Evolutionary conservation across 441 rosid genomes (phyloP), one percentile per base, ranked within the genome.

Genomic region (Cnidoscolus chayamansa): DNA sequence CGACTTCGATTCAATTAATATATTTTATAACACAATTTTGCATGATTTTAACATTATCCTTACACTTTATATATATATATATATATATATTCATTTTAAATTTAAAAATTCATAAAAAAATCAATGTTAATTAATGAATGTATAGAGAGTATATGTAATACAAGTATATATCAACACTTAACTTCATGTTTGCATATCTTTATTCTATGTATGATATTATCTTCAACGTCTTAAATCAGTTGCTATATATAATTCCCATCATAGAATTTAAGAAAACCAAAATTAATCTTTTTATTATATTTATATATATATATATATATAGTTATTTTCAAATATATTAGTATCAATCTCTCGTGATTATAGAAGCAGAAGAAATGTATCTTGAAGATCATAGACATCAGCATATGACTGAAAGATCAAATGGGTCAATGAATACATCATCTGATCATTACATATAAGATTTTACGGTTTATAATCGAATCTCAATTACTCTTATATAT

Each of bases 101-200:
- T 25, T 25, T 25, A 25, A 25, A 25, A 25, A 25, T 25, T 25
- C 25, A 25, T 25, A 25, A 25, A 25, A 25, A 25, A 25, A 25
- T 25, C 25, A 25, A 35, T 16, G 20, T 59, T 20, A 60, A 58
- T 1, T 58, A 40, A 40, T 40, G 4, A 40, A 40, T 40, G 0
- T 5, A 53, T 40, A 35, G 43, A 51, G 2, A 8, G 35, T 7
- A 2, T 30, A 32, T 7, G 63, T 40, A 7, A 56, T 70, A 43
- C 43, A 66, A 49, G 51, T 10, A 7, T 65, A 55, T 56, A 53
- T 54, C 20, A 59, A 62, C 51, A 16, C 65, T 67, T 49, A 10
- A 63, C 15, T 40, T 72, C 11, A 63, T 40, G 69, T 13, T 43
- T 63, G 13, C 47, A 72, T 63, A 53, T 47, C 63, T 40, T 72